Conservation (phyloP, 148 eudicot species). For the Amaranthus hypochondriacus region DNA sequence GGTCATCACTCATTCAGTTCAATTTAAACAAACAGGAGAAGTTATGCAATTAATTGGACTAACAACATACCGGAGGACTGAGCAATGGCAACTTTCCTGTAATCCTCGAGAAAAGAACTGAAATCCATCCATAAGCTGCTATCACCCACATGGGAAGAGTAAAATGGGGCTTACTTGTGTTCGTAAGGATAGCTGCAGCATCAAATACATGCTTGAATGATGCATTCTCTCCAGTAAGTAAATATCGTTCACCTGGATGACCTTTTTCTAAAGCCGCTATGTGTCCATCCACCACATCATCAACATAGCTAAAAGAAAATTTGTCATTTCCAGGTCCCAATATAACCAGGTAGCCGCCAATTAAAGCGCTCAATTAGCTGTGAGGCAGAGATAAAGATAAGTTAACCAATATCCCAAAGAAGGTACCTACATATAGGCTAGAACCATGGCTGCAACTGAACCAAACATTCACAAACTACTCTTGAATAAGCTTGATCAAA, state of each 20-base stretch:
- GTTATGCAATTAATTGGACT: background rate
- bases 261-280: conserved; percentile 72
- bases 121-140: conserved; percentile 68
- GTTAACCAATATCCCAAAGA: background rate
- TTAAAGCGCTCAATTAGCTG: conserved; percentile 84
- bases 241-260: conserved; percentile 70
- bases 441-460: no score
- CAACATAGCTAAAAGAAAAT: conserved; percentile 74
- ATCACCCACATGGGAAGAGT: conserved; percentile 48
- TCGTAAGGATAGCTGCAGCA: conserved; percentile 59
- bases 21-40: background rate
- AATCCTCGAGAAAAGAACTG: conserved; percentile 49
- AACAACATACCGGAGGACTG: conserved; percentile 78
- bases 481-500: no score
- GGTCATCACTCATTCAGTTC: background rate
- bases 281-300: conserved; percentile 87
- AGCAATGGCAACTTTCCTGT: conserved; percentile 78
- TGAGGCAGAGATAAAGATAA: background rate
- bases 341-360: conserved; percentile 76
- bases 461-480: no score
- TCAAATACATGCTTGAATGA: conserved; percentile 81
- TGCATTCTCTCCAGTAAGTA: conserved; percentile 93
- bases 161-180: conserved; percentile 55
- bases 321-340: conserved; percentile 67
- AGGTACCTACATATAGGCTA: no score